Percentiles rank a stretch among this genome's conserved stretches.
phyloP scores from a whole-genome alignment of 441 rosid species.

The Lepidium campestre region DNA sequence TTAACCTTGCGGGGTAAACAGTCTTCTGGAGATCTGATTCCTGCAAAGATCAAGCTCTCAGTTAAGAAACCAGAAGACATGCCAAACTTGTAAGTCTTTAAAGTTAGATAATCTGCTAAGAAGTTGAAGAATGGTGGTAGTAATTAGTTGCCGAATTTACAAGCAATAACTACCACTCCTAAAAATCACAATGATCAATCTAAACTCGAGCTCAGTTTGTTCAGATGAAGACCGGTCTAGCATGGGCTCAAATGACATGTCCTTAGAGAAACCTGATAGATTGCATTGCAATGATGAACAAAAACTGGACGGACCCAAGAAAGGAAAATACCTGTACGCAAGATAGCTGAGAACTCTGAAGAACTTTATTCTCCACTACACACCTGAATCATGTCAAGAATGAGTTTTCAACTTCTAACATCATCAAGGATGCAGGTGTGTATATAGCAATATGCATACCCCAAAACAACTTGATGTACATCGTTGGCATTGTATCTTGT shows the following conservation, averaged over 20 bases:
- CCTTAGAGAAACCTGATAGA: background rate
- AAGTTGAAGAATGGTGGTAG: background rate
- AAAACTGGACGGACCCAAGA: background rate
- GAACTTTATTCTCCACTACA: constrained; percentile 96
- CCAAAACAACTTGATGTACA: constrained; percentile 60
- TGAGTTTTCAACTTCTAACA: constrained; percentile 13
- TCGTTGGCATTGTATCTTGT: constrained; percentile 79
- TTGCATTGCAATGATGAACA: background rate
- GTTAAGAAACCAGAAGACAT: background rate
- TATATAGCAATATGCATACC: constrained; percentile 43
- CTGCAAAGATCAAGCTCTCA: constrained; percentile 32
- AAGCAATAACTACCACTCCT: background rate
- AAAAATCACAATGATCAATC: background rate
- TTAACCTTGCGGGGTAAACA: constrained; percentile 61
- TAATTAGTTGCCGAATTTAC: background rate
- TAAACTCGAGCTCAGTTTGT: background rate
- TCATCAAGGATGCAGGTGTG: background rate
- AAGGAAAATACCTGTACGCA: constrained; percentile 51
- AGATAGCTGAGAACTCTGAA: constrained; percentile 70
- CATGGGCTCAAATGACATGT: background rate
- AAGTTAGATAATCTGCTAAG: background rate
- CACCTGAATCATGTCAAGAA: constrained; percentile 53
- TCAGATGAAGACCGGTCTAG: background rate
- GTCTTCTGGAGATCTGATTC: constrained; percentile 62
- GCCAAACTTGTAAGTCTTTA: background rate